Evolutionary conservation across 306 rosid genomes (phyloP).

Genomic region (Astragalus glycyphyllos): DNA sequence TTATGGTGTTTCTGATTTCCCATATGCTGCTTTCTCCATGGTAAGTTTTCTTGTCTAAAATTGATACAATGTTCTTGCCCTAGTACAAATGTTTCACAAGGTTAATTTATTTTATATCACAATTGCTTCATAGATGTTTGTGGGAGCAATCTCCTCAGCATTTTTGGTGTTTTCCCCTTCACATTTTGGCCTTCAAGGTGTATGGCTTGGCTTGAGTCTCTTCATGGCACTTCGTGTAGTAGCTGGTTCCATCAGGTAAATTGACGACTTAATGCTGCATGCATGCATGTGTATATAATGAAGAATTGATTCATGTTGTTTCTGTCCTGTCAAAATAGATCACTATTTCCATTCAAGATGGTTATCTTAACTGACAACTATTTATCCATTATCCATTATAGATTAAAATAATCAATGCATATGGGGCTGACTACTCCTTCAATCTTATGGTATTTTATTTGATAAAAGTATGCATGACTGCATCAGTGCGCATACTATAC

Average conservation of each 20-base stretch:
- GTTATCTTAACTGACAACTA: background rate
- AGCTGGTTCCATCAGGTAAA: slow-evolving; percentile 83
- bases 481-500: background rate
- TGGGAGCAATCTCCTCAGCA: slow-evolving; percentile 74
- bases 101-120: slow-evolving; percentile 21
- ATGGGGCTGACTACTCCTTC: background rate
- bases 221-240: slow-evolving; percentile 79
- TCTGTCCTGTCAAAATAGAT: slow-evolving; percentile 26
- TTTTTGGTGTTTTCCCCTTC: slow-evolving; percentile 73
- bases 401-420: slow-evolving; percentile 26
- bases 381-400: slow-evolving; percentile 5
- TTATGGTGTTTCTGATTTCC: slow-evolving; percentile 91
- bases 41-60: slow-evolving; percentile 53
- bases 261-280: slow-evolving; percentile 7
- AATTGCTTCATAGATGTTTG: slow-evolving; percentile 58
- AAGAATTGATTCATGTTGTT: slow-evolving; percentile 23
- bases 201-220: slow-evolving; percentile 86
- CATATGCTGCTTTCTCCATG: slow-evolving; percentile 90
- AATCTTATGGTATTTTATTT: slow-evolving; percentile 16
- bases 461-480: slow-evolving; percentile 15
- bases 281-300: background rate
- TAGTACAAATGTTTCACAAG: slow-evolving; percentile 29
- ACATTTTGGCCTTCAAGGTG: slow-evolving; percentile 72
- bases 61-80: slow-evolving; percentile 23
- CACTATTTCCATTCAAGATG: slow-evolving; percentile 11